A percentile compares a stretch with the other conserved stretches of the same genome.
Conservation (phyloP, 352 stramenopile species). For the Globisporangium echinulatum region DNA sequence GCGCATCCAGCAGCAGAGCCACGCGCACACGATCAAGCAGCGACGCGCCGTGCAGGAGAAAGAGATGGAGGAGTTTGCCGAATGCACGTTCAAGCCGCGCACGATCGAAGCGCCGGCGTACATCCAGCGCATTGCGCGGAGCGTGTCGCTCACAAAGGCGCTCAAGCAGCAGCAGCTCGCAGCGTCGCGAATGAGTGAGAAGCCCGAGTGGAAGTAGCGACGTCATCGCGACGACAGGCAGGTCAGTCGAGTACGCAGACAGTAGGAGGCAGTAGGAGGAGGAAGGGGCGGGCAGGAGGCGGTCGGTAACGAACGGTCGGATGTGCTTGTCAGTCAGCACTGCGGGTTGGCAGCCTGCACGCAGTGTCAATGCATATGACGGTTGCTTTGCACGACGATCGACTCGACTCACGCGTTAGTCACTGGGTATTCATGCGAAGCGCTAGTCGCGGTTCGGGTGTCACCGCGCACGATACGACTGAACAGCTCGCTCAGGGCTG, state of each 20-base stretch:
- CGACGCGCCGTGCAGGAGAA: constrained; percentile 72
- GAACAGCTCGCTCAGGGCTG: constrained; percentile 1
- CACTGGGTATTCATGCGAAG: not conserved
- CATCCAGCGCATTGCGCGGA: constrained; percentile 76
- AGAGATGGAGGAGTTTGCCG: constrained; percentile 74
- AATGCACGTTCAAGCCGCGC: constrained; percentile 81
- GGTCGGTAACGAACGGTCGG: not conserved
- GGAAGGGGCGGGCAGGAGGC: not conserved
- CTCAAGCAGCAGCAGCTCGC: constrained; percentile 54
- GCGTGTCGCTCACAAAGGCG: constrained; percentile 63
- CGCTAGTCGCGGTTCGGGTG: constrained; percentile 1
- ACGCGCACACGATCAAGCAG: constrained; percentile 66
- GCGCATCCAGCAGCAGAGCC: constrained; percentile 71
- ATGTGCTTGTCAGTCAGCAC: no score
- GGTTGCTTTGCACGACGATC: not conserved
- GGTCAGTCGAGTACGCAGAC: not conserved
- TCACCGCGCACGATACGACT: not conserved
- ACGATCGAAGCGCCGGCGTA: constrained; percentile 82
- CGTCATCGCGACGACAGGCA: not conserved
- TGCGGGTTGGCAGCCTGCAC: not conserved
- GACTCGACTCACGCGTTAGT: no score
- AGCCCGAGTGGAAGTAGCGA: constrained; percentile 61
- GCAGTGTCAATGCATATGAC: constrained; percentile 5
- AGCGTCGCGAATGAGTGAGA: constrained; percentile 29
- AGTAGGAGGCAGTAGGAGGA: not conserved